Conservation (phyloP, 345 rosid genomes). For the Aquilaria sinensis region DNA sequence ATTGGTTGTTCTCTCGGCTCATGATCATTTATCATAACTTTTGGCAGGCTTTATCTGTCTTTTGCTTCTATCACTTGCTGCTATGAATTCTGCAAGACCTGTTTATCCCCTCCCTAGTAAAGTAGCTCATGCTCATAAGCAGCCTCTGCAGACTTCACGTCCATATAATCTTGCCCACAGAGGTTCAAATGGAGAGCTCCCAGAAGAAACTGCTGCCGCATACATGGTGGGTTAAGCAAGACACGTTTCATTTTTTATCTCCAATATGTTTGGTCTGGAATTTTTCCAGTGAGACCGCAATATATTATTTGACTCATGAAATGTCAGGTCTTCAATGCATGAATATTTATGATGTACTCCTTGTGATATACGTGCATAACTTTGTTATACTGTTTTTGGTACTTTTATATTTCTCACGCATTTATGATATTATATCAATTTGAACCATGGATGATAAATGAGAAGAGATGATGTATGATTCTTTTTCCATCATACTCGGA, state of each 20-base stretch:
- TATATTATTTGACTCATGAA: background rate
- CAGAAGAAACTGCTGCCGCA: slow-evolving; percentile 92
- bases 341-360: background rate
- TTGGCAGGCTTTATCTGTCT: slow-evolving; percentile 45
- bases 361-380: too few species aligned
- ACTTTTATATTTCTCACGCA: too few species aligned
- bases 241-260: background rate
- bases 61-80: slow-evolving; percentile 34
- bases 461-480: too few species aligned
- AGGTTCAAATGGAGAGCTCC: slow-evolving; percentile 92
- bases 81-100: slow-evolving; percentile 60
- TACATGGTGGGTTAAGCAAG: slow-evolving; percentile 46
- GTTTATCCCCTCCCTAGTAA: slow-evolving; percentile 84
- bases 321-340: background rate
- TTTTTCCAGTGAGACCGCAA: background rate
- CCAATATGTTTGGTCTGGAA: background rate
- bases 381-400: too few species aligned
- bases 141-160: slow-evolving; percentile 79
- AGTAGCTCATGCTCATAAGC: slow-evolving; percentile 27
- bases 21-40: background rate
- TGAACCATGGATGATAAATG: too few species aligned
- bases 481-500: too few species aligned
- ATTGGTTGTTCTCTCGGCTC: background rate
- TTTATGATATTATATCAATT: too few species aligned
- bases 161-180: slow-evolving; percentile 89